These are phyloP conservation scores for Trichoderma sp. DNA, from an alignment of 2,329 filamentous ascomycete genomes.

Conservation along the genomic window DNA sequence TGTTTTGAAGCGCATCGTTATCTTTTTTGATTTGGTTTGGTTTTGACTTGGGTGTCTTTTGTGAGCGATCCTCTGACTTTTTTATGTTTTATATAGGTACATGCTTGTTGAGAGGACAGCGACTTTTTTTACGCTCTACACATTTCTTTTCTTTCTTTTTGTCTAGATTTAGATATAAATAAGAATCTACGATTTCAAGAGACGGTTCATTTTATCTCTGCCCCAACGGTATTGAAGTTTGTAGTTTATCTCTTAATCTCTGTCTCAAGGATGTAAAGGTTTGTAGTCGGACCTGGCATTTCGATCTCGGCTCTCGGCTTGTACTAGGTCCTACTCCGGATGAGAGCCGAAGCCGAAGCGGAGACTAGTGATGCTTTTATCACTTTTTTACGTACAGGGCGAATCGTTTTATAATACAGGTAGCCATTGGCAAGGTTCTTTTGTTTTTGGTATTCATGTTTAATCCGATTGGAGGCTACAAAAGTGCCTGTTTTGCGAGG, in stretches of 20 bases:
- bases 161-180: background rate
- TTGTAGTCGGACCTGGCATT: background rate
- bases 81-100: constrained; percentile 10
- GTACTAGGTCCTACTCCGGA: background rate
- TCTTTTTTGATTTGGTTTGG: background rate
- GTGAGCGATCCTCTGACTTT: constrained; percentile 1
- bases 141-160: background rate
- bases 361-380: background rate
- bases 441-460: background rate
- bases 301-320: background rate
- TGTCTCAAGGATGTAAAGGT: background rate
- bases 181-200: background rate
- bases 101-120: background rate
- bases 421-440: background rate
- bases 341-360: background rate
- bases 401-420: no score
- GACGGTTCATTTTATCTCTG: background rate
- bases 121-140: background rate
- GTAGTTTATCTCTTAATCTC: background rate
- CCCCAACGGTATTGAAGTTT: background rate
- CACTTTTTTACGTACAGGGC: background rate
- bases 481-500: background rate
- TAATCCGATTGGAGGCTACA: background rate
- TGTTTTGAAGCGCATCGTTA: background rate
- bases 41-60: constrained; percentile 9